Evolutionary conservation across 495 filamentous ascomycete genomes (phyloP), one percentile per base, ranked within the genome.

Genomic region (Daldinia caldariorum): DNA sequence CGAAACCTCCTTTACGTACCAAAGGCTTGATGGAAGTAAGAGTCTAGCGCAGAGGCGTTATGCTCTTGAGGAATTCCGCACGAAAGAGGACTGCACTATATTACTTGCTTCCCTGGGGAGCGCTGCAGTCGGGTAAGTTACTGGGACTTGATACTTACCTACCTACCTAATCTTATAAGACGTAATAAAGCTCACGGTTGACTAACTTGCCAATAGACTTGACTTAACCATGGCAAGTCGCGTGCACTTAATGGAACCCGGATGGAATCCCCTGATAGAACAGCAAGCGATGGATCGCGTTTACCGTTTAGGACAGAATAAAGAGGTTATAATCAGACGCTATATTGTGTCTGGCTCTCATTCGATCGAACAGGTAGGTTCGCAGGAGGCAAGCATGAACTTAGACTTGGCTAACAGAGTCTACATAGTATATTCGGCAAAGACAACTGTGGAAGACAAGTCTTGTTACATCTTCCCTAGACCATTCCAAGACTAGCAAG

Each of bases 211-310:
- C 22, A 38, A 37, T 38, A 84, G 82, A 5, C 61, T 85, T 0
- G 82, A 86, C 58, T 76, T 86, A 22, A 80, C 80, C 9, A 66
- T 77, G 5, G 83, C 82, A 10, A 81, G 74, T 43, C 78, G 75
- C 12, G 77, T 86, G 7, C 77, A 79, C 58, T 70, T 85, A 37
- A 70, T 85, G 31, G 83, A 86, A 39, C 83, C 81, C 10, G 79
- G 84, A 63, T 86, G 82, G 83, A 85, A 86, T 57, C 83, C 83
- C 4, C 77, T 76, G 55, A 73, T 85, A 9, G 83, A 86, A 62
- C 74, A 75, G 32, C 83, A 86, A 68, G 83, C 83, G 4, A 76
- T 84, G 41, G 75, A 72, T 6, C 76, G 83, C 49, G 73, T 78
- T n/a, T 47, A 80, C 26, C 71, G 83, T 10, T 76, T 86, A 7